A percentile compares a stretch with the other conserved stretches of the same genome.
Evolutionary conservation across 257 asterid genomes (phyloP).

Genomic region (Leptodermis oblonga): DNA sequence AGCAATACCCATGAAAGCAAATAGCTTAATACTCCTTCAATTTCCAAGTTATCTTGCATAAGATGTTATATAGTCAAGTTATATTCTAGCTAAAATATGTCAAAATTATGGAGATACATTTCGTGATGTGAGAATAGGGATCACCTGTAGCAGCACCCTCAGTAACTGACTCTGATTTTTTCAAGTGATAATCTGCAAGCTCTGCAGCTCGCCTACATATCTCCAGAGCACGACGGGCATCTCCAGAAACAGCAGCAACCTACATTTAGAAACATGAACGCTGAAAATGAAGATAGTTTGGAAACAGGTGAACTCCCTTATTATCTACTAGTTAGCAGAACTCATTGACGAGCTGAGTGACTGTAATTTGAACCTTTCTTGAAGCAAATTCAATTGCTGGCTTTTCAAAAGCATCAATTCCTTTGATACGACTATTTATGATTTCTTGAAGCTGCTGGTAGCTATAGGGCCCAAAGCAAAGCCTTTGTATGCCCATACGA

Average conservation of each 20-base stretch:
- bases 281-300: slow-evolving; percentile 8
- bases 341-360: slow-evolving; percentile 9
- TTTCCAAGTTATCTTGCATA: neutral
- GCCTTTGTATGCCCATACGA: slow-evolving; percentile 98
- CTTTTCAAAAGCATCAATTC: slow-evolving; percentile 81
- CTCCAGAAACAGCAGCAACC: slow-evolving; percentile 99
- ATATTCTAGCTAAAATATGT: neutral
- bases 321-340: neutral
- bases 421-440: slow-evolving; percentile 75
- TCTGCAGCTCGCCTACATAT: slow-evolving; percentile 98
- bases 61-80: neutral
- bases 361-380: slow-evolving; percentile 58
- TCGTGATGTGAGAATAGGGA: slow-evolving; percentile 1
- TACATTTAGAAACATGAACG: slow-evolving; percentile 22
- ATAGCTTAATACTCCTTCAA: neutral
- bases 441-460: slow-evolving; percentile 93
- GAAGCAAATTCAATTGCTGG: slow-evolving; percentile 95
- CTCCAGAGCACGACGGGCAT: slow-evolving; percentile 97
- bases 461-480: slow-evolving; percentile 93
- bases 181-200: slow-evolving; percentile 70
- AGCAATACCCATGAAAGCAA: neutral
- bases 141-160: slow-evolving; percentile 46
- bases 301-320: neutral
- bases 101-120: neutral
- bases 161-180: slow-evolving; percentile 36